Base-by-base conservation (phyloP, 345 rosid species). In the Salix caprea region DNA sequence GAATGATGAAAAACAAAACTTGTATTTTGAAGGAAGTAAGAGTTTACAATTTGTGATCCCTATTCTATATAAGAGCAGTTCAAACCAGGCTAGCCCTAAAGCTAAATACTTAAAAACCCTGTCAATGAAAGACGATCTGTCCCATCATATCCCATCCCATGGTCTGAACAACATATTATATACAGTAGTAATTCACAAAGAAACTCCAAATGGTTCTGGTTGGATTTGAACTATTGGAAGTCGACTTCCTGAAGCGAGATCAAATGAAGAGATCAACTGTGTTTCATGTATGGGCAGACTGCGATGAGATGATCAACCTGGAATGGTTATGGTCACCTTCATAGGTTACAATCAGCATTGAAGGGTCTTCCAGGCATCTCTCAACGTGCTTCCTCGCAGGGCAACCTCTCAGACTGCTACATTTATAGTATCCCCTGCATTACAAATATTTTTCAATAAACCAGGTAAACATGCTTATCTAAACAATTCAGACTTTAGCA, bases 351-450 rank as follows among this genome's bases (percentile, higher is more conserved):
- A 88, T 87, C 58, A 92, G 80, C 97, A 90, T 90, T 1, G 97
- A 82, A 64, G 93, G 88, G 24, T 92, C 94, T 79, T 90, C 93
- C 40, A 84, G 52, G 81, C 97, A 88, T 76, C 94, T 86, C 87
- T 92, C 97, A 7, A 92, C 97, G 44, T 90, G 97, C 86, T 92
- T 92, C 86, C 93, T 89, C 40, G 97, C 97, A 0, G 97, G 94
- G 81, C 94, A 92, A 19, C 94, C 93, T 86, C 94, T 87, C 74
- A 90, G 75, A 67, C 88, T 88, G 85, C 97, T 92, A 69, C 97
- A 92, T 76, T 92, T 92, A 32, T 92, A 92, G 81, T 92, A 92
- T 79, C 94, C 97, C 80, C 97, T 92, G 87, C 84, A 81, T 74
- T 50, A 60, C 58, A 44, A 9, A 44, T 18, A 62, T 46, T 46